Evolutionary conservation across 2,329 filamentous ascomycete species (phyloP), one percentile per base, ranked within the genome.

Genomic region (Aureobasidium sp.): DNA sequence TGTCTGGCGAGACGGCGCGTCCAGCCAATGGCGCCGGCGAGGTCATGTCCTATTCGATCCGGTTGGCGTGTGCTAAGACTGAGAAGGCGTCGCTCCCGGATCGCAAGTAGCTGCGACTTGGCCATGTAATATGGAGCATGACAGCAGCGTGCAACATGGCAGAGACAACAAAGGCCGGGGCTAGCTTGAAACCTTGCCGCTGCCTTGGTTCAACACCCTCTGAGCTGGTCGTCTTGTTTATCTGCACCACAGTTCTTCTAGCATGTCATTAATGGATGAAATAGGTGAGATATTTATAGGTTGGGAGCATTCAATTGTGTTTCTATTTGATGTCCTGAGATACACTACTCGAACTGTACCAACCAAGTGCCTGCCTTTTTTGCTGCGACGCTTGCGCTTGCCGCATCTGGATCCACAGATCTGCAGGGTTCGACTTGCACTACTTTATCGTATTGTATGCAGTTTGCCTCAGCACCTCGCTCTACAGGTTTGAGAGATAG

Each of bases 1-100:
- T 22, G 38, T 39, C 17, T 19, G 37, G 22, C 25, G 30, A n/a
- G 7, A 38, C 48, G 48, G 48, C 32, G 27, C 27, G 48, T 3
- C 4, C 3, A 38, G 37, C 48, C 47, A 40, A 17, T 8, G 38
- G 21, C 22, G 38, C 37, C 3, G 38, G 37, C 48, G 37, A 41
- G 22, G 24, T 52, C 48, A 52, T 52, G n/a, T 52, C 37, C 48
- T 52, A 52, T 12, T 52, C 48, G 30, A 42, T 52, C 32, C 34
- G 48, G 32, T 38, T 52, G 48, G 48, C 48, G 48, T n/a, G n/a
- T n/a, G n/a, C n/a, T n/a, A 52, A 35, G 35, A 19, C 25, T 29
- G 42, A 29, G 45, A 29, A 52, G 17, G 38, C 37, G 37, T 52
- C 38, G 48, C 48, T 52, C 21, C 48, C 37, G 7, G 38, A 41